Conservation (phyloP, 345 rosid species). For the Ceriops tagal region DNA sequence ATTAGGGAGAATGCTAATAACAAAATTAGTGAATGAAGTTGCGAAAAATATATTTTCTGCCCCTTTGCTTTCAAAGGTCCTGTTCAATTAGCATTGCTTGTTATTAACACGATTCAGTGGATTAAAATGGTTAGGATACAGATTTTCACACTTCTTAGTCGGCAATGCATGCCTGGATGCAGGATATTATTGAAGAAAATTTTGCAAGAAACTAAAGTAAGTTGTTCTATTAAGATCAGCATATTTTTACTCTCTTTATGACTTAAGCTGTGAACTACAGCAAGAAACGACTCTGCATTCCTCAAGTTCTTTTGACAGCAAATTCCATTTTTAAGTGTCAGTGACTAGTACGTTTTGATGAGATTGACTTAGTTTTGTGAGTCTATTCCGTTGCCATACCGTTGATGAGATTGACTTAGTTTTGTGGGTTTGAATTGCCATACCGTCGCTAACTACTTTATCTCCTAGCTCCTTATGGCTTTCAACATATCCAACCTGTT, state of each 20-base stretch:
- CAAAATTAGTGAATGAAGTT: not conserved
- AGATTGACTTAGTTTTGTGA: not conserved
- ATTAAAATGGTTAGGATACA: not conserved
- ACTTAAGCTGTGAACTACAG: not conserved
- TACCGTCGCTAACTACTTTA: not conserved
- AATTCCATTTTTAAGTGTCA: not conserved
- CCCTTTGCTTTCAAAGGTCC: not conserved
- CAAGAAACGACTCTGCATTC: not conserved
- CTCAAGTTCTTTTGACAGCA: not conserved
- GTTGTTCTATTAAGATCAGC: not conserved
- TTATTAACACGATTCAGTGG: not conserved
- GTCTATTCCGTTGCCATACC: too few relatives aligned
- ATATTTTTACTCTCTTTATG: too few relatives aligned
- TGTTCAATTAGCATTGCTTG: not conserved
- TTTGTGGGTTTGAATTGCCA: not conserved
- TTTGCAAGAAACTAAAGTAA: not conserved
- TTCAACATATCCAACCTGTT: not conserved
- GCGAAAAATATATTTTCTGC: not conserved
- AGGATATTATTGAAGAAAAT: not conserved
- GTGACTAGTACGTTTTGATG: not conserved
- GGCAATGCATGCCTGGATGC: not conserved
- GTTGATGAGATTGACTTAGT: slow-evolving; percentile 3
- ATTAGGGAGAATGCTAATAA: not conserved
- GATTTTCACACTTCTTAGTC: too few relatives aligned
- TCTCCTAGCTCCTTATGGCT: not conserved